Percentiles rank a stretch among this genome's conserved stretches.
These are phyloP conservation scores for Chenopodium berlandieri DNA, from an alignment of 148 eudicot species.

Conservation along the genomic window DNA sequence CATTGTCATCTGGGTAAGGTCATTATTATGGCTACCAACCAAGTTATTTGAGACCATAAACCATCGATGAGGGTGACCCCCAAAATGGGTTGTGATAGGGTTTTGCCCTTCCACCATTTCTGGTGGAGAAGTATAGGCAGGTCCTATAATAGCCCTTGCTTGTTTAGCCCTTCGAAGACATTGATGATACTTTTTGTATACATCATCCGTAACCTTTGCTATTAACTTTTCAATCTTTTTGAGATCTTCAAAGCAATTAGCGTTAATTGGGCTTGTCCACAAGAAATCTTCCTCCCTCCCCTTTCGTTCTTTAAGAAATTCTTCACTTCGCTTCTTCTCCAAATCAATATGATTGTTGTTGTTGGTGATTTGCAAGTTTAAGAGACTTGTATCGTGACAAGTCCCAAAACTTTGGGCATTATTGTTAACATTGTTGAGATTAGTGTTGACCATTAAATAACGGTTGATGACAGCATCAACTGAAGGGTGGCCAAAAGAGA, in stretches of 20 bases:
- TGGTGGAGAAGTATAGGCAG: background rate
- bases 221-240: background rate
- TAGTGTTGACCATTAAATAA: background rate
- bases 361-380: slow-evolving; percentile 17
- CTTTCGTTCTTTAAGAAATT: slow-evolving; percentile 20
- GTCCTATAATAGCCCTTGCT: background rate
- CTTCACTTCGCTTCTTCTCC: slow-evolving; percentile 27
- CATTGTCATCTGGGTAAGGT: background rate
- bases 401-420: background rate
- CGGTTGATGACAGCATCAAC: slow-evolving; percentile 22
- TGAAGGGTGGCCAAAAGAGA: slow-evolving; percentile 28
- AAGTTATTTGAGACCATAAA: background rate
- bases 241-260: background rate
- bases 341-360: slow-evolving; percentile 14
- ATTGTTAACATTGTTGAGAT: background rate
- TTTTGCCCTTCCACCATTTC: background rate
- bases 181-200: background rate
- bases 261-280: slow-evolving; percentile 31
- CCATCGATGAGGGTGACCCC: background rate
- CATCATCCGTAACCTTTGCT: background rate
- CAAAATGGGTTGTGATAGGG: background rate
- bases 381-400: background rate
- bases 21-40: background rate
- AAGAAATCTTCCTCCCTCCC: slow-evolving; percentile 6
- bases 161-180: background rate